Percentiles rank a stretch among this genome's conserved stretches.
phyloP scores from a whole-genome alignment of 305 asterid species.

The Fraxinus albicans region DNA sequence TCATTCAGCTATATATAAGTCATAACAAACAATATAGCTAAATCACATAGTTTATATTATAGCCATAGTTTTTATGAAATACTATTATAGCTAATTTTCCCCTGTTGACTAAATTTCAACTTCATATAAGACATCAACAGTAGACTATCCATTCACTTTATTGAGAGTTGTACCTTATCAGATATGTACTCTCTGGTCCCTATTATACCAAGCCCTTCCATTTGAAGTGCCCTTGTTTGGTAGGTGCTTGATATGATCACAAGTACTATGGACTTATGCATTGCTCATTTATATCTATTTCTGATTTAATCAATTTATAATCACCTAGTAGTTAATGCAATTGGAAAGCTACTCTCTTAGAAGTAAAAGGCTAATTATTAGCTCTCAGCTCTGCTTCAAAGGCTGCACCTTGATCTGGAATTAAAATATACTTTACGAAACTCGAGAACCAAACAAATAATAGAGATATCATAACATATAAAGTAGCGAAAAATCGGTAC shows the following conservation, averaged over 20 bases:
- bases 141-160: not conserved
- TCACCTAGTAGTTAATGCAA: not conserved
- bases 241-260: not conserved
- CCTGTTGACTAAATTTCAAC: not conserved
- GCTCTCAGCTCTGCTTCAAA: not conserved
- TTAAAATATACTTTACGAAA: not conserved
- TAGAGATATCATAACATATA: not conserved
- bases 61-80: not conserved
- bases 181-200: not conserved
- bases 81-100: not conserved
- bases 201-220: not conserved
- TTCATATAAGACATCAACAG: not conserved
- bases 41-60: not conserved
- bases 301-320: not conserved
- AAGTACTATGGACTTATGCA: not conserved
- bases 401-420: not conserved
- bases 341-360: not conserved
- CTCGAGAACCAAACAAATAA: too few species aligned
- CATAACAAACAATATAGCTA: not conserved
- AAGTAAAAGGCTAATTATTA: not conserved
- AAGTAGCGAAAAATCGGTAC: slow-evolving; percentile 28
- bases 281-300: not conserved
- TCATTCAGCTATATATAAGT: not conserved
- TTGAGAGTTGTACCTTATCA: not conserved
- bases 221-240: not conserved